Percentiles rank a stretch among this genome's conserved stretches.
phyloP scores from a whole-genome alignment of 768 basidiomycete species.

The Suillus brevipes region DNA sequence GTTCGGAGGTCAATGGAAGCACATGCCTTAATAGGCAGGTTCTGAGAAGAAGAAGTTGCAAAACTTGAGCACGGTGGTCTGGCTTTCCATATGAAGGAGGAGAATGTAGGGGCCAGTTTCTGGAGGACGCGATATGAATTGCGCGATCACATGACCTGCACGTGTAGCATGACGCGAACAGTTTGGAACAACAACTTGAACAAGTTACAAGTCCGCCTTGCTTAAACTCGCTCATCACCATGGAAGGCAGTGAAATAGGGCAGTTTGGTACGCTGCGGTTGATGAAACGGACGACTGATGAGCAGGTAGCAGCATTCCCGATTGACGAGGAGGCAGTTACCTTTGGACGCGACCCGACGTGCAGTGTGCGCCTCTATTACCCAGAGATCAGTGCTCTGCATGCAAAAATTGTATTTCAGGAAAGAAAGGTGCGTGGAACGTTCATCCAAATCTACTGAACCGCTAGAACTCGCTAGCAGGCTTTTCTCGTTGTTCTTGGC shows the following conservation, averaged over 20 bases:
- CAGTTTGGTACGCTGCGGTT: conserved; percentile 65
- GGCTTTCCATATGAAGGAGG: no score
- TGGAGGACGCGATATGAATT: neutral
- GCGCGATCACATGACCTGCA: conserved; percentile 5
- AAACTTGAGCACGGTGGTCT: no score
- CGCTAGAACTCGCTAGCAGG: neutral
- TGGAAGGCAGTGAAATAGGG: conserved; percentile 58
- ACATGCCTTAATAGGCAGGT: no score
- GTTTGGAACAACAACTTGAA: neutral
- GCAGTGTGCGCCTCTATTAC: conserved; percentile 73
- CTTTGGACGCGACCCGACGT: conserved; percentile 64
- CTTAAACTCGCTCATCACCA: conserved; percentile 5
- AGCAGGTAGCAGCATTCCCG: conserved; percentile 64
- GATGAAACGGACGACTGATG: conserved; percentile 51
- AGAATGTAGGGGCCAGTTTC: no score
- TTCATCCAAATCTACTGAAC: neutral
- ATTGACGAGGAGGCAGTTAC: conserved; percentile 69
- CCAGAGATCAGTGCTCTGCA: conserved; percentile 60
- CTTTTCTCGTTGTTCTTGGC: conserved; percentile 54
- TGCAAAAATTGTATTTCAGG: conserved; percentile 63
- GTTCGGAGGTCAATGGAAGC: no score
- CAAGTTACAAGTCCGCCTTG: no score
- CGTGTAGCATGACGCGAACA: neutral
- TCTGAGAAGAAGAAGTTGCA: no score
- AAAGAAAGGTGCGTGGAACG: conserved; percentile 50